These are phyloP conservation scores for Hemileia vastatrix DNA, from an alignment of 1,284 basidiomycete genomes.

Conservation along the genomic window DNA sequence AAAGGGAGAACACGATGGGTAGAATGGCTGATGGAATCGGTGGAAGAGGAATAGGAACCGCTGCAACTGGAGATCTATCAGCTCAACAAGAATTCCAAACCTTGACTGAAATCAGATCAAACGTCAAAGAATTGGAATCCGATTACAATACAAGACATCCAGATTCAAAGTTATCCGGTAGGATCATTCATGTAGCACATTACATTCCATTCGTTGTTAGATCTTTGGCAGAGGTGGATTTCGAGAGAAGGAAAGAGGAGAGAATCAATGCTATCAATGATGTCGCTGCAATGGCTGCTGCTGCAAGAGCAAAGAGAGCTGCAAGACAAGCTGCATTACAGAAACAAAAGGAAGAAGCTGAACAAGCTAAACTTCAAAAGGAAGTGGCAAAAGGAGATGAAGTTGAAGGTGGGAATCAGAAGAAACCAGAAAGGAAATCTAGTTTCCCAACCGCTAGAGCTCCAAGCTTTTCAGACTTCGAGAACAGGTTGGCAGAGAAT, in stretches of 20 bases:
- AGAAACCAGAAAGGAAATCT: background rate
- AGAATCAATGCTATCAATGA: slow-evolving; percentile 34
- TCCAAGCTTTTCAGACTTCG: slow-evolving; percentile 28
- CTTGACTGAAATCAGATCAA: slow-evolving; percentile 30
- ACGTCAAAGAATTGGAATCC: slow-evolving; percentile 34
- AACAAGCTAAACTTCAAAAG: slow-evolving; percentile 28
- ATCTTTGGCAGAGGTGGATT: slow-evolving; percentile 35
- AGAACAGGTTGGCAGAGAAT: slow-evolving; percentile 36
- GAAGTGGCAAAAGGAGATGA: slow-evolving; percentile 11
- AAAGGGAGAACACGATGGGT: background rate
- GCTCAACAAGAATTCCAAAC: slow-evolving; percentile 30
- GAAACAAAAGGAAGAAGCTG: slow-evolving; percentile 29
- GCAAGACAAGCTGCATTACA: slow-evolving; percentile 31
- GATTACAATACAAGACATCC: slow-evolving; percentile 38
- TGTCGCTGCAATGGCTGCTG: slow-evolving; percentile 38
- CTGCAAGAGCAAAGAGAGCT: slow-evolving; percentile 35
- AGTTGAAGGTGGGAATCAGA: slow-evolving; percentile 2
- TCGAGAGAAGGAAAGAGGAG: slow-evolving; percentile 33
- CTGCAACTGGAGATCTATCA: slow-evolving; percentile 35
- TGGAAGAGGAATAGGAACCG: slow-evolving; percentile 33
- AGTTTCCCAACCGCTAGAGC: background rate
- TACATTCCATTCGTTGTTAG: slow-evolving; percentile 41
- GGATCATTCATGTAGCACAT: slow-evolving; percentile 42
- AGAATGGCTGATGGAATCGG: slow-evolving; percentile 37
- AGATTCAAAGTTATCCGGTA: slow-evolving; percentile 34